Base-by-base conservation (phyloP, 306 rosid genomes). In the Senna siamea region DNA sequence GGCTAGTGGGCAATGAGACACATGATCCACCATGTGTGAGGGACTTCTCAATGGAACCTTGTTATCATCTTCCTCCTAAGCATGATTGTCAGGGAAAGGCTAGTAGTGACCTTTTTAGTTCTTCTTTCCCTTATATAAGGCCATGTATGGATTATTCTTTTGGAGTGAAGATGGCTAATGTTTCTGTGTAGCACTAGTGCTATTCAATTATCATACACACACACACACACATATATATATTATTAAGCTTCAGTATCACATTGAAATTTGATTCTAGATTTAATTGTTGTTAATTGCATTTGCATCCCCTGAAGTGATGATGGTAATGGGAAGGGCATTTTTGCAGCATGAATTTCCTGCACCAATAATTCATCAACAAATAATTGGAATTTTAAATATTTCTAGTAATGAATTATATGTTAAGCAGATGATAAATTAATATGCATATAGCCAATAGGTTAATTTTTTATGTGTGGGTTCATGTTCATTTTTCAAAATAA, bases 31-130 rank as follows among this genome's bases (percentile, higher is more conserved):
- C 86, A 34, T 85, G 86, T 43, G 58, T 8, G 6, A 77, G 64
- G 61, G 84, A 79, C 66, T 79, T 79, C 70, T 85, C 86, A 28
- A 85, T 85, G 76, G 89, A 85, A 69, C 89, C 70, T 26, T 65
- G 70, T 23, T 14, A 43, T 14, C 70, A 65, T n/a, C 15, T 44
- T 13, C 70, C 70, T 44, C 70, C 70, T 6, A 65, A 44, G 22
- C 54, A 22, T 65, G 40, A 65, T 9, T 65, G 71, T 47, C 19
- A 23, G 41, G 56, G 79, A 4, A 85, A 68, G 67, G 35, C 22
- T 0, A 79, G 79, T 22, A 22, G 47, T 2, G 81, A 75, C 30
- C 3, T 26, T 60, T 68, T 85, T 10, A 73, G 82, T 30, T 28
- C 30, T 17, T 10, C 68, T 35, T 81, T 85, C 41, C 84, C 85